Evolutionary conservation across 768 basidiomycete species (phyloP), one percentile per base, ranked within the genome.

Genomic region (Ramaria sp.): DNA sequence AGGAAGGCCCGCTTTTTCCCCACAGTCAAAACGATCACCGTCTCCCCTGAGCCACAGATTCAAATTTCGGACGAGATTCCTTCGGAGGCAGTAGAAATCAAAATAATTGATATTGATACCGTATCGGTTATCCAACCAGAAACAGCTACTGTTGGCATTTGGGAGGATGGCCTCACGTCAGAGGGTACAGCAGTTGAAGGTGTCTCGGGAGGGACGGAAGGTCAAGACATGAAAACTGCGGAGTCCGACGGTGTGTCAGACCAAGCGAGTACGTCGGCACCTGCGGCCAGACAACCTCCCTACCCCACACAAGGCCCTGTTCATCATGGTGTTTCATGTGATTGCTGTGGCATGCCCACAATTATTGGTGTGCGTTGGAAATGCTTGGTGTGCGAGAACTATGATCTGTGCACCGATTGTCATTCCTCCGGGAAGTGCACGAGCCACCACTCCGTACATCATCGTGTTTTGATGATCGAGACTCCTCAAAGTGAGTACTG

Each of bases 391-490:
- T 59, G 59, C 41, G 47, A 54, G 7, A 47, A 59, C n/a, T 59
- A 59, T 43, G 59, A 59, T 45, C 54, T 59, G 15, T 59, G 59
- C 49, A 53, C 48, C 47, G 49, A 34, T 24, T 59, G 59, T 34
- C 54, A 51, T 34, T 45, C 30, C 15, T 55, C 59, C 5, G 59
- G 59, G 10, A 53, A 24, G 12, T 41, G 51, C 22, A 53, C 37
- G 19, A 54, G 27, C 30, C 34, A 41, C 39, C 59, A 59, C 49
- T 31, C 46, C 13, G 37, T 37, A 15, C 56, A 57, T 5, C 59
- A 59, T 55, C 22, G 31, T 13, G 55, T 59, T 47, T 55, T 59
- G 22, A 55, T 48, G 59, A 57, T 59, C 31, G 59, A 57, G 33
- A 43, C 15, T n/a, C 59, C 59, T n/a, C 27, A 38, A 15, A 12